These are phyloP conservation scores for Lithospermum erythrorhizon DNA, from an alignment of 257 asterid genomes.

Conservation along the genomic window DNA sequence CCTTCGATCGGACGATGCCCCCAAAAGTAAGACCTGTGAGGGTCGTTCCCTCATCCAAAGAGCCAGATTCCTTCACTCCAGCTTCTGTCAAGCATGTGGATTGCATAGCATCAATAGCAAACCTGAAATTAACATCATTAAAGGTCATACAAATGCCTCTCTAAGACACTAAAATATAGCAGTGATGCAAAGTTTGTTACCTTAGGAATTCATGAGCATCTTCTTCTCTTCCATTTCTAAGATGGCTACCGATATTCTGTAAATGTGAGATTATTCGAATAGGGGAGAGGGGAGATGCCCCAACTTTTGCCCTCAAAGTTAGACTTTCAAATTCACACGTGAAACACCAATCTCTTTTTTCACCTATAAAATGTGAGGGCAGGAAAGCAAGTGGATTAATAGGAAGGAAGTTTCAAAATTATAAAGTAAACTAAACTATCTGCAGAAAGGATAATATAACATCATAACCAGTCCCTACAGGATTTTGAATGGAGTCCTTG, in stretches of 20 bases:
- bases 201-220: conserved; percentile 90
- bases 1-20: conserved; percentile 85
- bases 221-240: conserved; percentile 72
- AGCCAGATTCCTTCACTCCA: conserved; percentile 27
- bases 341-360: conserved; percentile 62
- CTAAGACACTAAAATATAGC: neutral
- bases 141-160: neutral
- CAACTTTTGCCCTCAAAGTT: conserved; percentile 42
- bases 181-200: conserved; percentile 24
- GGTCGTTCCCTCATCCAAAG: conserved; percentile 59
- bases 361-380: conserved; percentile 30
- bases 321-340: conserved; percentile 61
- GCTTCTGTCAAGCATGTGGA: conserved; percentile 49
- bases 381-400: conserved; percentile 2
- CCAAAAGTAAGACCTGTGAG: conserved; percentile 77
- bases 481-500: conserved; percentile 66
- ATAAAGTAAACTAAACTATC: neutral
- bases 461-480: conserved; percentile 30
- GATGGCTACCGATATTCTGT: conserved; percentile 49
- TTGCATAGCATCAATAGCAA: conserved; percentile 71
- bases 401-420: neutral
- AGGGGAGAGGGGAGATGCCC: conserved; percentile 49
- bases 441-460: neutral
- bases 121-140: conserved; percentile 29
- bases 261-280: conserved; percentile 48